Percentiles rank a stretch among this genome's conserved stretches.
Conservation (phyloP, 306 rosid genomes). For the Rosa persica region DNA sequence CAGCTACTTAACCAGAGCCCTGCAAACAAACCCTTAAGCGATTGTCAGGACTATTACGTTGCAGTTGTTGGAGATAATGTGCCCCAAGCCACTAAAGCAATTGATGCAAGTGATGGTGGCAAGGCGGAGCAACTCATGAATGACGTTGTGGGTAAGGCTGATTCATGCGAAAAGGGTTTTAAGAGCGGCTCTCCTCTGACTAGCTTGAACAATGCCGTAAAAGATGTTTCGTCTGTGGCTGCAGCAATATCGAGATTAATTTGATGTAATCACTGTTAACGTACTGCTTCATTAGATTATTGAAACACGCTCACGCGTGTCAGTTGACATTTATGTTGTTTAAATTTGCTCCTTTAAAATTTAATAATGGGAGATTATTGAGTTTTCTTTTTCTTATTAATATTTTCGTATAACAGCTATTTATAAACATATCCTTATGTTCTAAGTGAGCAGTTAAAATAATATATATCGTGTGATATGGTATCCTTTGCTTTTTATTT, state of each 20-base stretch:
- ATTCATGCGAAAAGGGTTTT: neutral
- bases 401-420: too few relatives aligned
- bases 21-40: neutral
- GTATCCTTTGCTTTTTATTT: too few relatives aligned
- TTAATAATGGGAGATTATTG: too few relatives aligned
- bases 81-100: neutral
- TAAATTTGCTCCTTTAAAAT: too few relatives aligned
- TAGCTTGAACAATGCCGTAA: neutral
- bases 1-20: neutral
- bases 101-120: neutral
- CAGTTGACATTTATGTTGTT: too few relatives aligned
- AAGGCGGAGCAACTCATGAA: neutral
- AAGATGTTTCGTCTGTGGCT: neutral
- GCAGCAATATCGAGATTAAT: neutral
- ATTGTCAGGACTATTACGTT: neutral
- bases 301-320: too few relatives aligned
- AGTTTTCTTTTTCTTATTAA: too few relatives aligned
- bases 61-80: neutral
- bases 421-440: too few relatives aligned
- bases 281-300: too few relatives aligned
- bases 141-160: neutral
- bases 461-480: too few relatives aligned
- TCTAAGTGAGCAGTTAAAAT: too few relatives aligned
- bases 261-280: neutral
- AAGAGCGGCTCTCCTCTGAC: neutral